Base-by-base conservation (phyloP, 306 rosid species). In the Cucumis melo region DNA sequence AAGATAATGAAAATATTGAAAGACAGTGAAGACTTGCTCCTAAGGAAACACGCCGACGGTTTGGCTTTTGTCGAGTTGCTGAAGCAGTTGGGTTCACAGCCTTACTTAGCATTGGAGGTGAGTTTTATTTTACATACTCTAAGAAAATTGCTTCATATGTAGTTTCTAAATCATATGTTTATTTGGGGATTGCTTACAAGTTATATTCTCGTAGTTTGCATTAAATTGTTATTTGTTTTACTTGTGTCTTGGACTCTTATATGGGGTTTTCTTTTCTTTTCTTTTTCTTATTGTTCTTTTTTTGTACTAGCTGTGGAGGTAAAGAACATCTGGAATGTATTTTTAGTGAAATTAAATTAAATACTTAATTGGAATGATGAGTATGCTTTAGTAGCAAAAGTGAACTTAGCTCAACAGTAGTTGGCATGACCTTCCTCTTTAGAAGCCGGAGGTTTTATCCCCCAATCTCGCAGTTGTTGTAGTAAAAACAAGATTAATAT, bases 31-130 rank as follows among this genome's bases (percentile, higher is more conserved):
- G 80, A n/a, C 19, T 15, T 64, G 10, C 67, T 86, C 81, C 56
- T 75, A 21, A 54, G 74, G 44, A 56, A 72, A n/a, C 62, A 34
- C 34, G 5, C 78, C 0, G 48, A 21, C 65, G 88, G 88, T 29
- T 54, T 41, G 10, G 80, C 76, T 0, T 15, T 83, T 59, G n/a
- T 83, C 23, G 84, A 88, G 77, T 87, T 93, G 48, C 79, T 91
- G 81, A 73, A 76, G 70, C 83, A 83, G 83, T 81, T 93, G 85
- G 64, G 57, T 79, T 80, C 87, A 3, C 59, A 57, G 75, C 96
- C 93, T 82, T 55, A 58, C 15, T 81, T 93, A 68, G 88, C 87
- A 14, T 73, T 85, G 7, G 80, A 86, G 96, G 95, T 88, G 71
- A 32, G 74, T 62, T 66, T 32, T 0, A 74, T 27, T 77, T 12